Evolutionary conservation across 495 filamentous ascomycete genomes (phyloP), one percentile per base, ranked within the genome.

Genomic region (Schizothecium vesticola): DNA sequence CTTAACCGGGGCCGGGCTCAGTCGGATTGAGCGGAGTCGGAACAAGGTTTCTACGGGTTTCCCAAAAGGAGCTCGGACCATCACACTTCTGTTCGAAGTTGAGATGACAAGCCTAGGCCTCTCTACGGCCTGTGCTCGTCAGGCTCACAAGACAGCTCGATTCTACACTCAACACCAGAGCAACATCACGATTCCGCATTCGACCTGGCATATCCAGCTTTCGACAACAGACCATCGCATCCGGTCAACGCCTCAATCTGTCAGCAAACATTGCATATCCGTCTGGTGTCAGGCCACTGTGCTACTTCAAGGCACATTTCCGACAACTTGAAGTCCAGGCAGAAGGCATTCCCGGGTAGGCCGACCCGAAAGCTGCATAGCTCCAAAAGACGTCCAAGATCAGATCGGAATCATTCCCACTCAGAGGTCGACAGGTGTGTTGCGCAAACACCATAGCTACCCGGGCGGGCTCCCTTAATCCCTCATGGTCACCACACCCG

Each of bases 1-100:
- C 73, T 76, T 75, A 77, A 77, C 74, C 79, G 76, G 77, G 73
- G 74, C 77, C 70, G 51, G 72, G 67, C n/a, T 56, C 23, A 59
- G 55, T 64, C 24, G 51, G 63, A 56, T 56, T 28, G 71, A 51
- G 16, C 43, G 43, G 43, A n/a, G 5, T 7, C 71, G 79, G 79
- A 69, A 77, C 55, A 80, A 72, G 59, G 69, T 75, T 77, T 71
- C 56, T 73, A 73, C 75, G 73, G 23, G 59, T n/a, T 16, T 23
- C 11, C 58, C 43, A 9, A 10, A 33, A 63, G 31, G 22, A 21
- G 13, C 60, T 31, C 60, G 25, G 60, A 61, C 31, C 28, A 31
- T 16, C 26, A n/a, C 59, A n/a, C 5, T 11, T 29, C 25, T 10
- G 4, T 16, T 36, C 13, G 16, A 16, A 0, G 12, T 7, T 19